Conservation (phyloP, 1,139 yeast species). For the Zygotorulaspora mrakii region DNA sequence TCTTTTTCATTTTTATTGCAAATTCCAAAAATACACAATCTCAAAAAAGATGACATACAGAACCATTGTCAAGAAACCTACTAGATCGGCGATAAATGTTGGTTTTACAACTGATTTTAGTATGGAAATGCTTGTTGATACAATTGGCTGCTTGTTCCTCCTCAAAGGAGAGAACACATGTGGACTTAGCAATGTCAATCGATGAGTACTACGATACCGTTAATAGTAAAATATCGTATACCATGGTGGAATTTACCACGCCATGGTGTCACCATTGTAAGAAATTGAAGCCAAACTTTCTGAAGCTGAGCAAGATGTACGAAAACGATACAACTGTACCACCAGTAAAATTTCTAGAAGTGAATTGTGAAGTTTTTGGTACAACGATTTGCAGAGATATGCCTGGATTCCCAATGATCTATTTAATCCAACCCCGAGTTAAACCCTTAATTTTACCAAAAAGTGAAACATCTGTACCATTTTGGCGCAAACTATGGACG, state of each 20-base stretch:
- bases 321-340: slow-evolving; percentile 11
- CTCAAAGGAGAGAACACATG: slow-evolving; percentile 5
- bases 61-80: not conserved
- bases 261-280: slow-evolving; percentile 73
- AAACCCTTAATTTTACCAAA: slow-evolving; percentile 5
- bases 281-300: slow-evolving; percentile 55
- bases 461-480: slow-evolving; percentile 6
- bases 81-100: no score
- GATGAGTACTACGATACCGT: slow-evolving; percentile 31
- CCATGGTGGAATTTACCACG: slow-evolving; percentile 49
- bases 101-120: no score
- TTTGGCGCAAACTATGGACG: slow-evolving; percentile 13
- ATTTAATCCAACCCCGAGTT: slow-evolving; percentile 27
- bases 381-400: slow-evolving; percentile 29
- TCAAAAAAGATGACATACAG: not conserved
- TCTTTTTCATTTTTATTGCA: not conserved
- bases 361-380: slow-evolving; percentile 36
- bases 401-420: slow-evolving; percentile 37
- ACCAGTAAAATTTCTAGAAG: slow-evolving; percentile 30
- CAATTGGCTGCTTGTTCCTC: slow-evolving; percentile 1
- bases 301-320: slow-evolving; percentile 22
- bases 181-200: slow-evolving; percentile 17
- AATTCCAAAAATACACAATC: no score
- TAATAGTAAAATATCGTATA: slow-evolving; percentile 26
- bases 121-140: slow-evolving; percentile 1